Conservation (phyloP, 495 filamentous ascomycete genomes). For the Aspergillus steynii region DNA sequence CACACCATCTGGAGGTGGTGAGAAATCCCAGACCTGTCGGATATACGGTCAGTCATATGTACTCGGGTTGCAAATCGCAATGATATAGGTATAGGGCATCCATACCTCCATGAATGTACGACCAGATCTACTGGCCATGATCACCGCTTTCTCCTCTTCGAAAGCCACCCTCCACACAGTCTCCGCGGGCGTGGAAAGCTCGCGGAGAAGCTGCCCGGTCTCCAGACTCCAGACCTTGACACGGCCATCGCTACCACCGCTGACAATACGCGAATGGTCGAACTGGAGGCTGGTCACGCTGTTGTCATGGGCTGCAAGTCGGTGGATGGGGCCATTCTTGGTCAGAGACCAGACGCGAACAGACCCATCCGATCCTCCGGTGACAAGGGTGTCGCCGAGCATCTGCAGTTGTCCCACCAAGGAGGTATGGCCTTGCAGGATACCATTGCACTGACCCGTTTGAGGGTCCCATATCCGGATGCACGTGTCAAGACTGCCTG, state of each 20-base stretch:
- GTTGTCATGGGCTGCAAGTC: slow-evolving; percentile 96
- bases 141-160: slow-evolving; percentile 96
- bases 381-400: slow-evolving; percentile 90
- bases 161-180: slow-evolving; percentile 98
- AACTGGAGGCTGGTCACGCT: slow-evolving; percentile 97
- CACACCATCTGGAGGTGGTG: slow-evolving; percentile 69
- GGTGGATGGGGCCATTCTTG: slow-evolving; percentile 85
- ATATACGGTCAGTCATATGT: background rate
- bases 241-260: slow-evolving; percentile 90
- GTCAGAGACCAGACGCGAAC: slow-evolving; percentile 94
- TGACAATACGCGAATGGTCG: slow-evolving; percentile 90
- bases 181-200: slow-evolving; percentile 85
- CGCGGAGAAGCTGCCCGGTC: slow-evolving; percentile 84
- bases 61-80: background rate
- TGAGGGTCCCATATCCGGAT: slow-evolving; percentile 95
- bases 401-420: slow-evolving; percentile 97
- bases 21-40: slow-evolving; percentile 83
- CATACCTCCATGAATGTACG: slow-evolving; percentile 95
- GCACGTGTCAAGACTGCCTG: slow-evolving; percentile 93
- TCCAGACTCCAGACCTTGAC: slow-evolving; percentile 98
- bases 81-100: slow-evolving; percentile 3
- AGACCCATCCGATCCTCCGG: slow-evolving; percentile 92
- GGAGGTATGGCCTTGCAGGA: slow-evolving; percentile 95
- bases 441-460: slow-evolving; percentile 84
- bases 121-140: slow-evolving; percentile 80